phyloP scores from a whole-genome alignment of 768 basidiomycete genomes.

The Serendipita sp. region DNA sequence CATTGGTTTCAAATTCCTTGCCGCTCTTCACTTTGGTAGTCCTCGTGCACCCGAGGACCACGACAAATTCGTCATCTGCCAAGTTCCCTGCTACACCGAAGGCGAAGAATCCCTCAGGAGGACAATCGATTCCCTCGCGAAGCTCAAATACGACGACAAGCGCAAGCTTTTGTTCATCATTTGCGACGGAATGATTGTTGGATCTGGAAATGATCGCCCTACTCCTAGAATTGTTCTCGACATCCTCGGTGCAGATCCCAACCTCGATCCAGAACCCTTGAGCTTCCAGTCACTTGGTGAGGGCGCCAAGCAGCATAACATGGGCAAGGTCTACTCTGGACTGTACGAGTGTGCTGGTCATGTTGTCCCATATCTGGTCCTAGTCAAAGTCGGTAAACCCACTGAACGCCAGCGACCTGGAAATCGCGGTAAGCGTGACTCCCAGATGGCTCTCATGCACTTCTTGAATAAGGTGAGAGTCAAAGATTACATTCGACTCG shows the following conservation, averaged over 20 bases:
- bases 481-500: background rate
- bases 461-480: slow-evolving; percentile 80
- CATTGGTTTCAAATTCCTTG: slow-evolving; percentile 92
- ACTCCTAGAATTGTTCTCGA: slow-evolving; percentile 94
- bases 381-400: slow-evolving; percentile 91
- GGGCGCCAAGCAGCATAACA: slow-evolving; percentile 90
- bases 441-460: slow-evolving; percentile 90
- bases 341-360: slow-evolving; percentile 88
- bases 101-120: slow-evolving; percentile 68
- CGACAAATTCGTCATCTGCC: slow-evolving; percentile 94
- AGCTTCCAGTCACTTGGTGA: slow-evolving; percentile 89
- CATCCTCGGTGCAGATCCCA: slow-evolving; percentile 86
- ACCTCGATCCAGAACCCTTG: slow-evolving; percentile 84
- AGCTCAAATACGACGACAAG: slow-evolving; percentile 96
- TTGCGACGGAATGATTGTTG: slow-evolving; percentile 97
- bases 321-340: slow-evolving; percentile 95
- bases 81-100: slow-evolving; percentile 98
- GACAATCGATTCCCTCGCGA: slow-evolving; percentile 88
- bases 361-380: slow-evolving; percentile 84
- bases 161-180: slow-evolving; percentile 84
- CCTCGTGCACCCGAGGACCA: slow-evolving; percentile 80
- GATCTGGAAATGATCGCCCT: slow-evolving; percentile 88
- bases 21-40: slow-evolving; percentile 69
- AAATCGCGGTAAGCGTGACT: slow-evolving; percentile 96
- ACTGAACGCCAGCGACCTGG: slow-evolving; percentile 85